Base-by-base conservation (phyloP, 2,329 filamentous ascomycete genomes). In the Pyrenophora tritici-repentis region DNA sequence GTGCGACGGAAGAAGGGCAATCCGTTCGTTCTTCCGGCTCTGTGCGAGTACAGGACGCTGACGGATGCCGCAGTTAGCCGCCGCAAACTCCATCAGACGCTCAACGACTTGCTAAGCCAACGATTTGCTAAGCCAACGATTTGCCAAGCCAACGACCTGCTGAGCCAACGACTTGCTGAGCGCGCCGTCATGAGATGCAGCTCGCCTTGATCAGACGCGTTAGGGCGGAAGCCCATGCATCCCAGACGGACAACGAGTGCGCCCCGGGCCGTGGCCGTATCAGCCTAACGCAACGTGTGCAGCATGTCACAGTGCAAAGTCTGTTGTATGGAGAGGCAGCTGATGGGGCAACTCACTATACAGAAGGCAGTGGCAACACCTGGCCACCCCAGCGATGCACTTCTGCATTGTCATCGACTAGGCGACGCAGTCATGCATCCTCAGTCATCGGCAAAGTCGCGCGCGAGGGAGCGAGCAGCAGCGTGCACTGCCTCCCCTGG, bases 251-350 rank as follows among this genome's bases (percentile, higher is more conserved):
- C 52, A 58, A 58, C 55, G 58, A 57, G 48, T 51, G 49, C 59
- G 64, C 61, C 68, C 65, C 60, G 63, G 67, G 63, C 60, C 63
- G 68, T 68, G 67, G 62, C 70, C 67, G 68, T 71, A 66, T 68
- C 47, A 44, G 47, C 47, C 55, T 58, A 58, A 58, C 61, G 67
- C 67, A 63, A 63, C 54, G 55, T 65, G 59, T 53, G 47, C 48
- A 53, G 52, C 38, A 53, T 60, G 64, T 68, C 64, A 69, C 64
- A 55, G 58, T 59, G 57, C 61, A 41, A 49, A 58, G 59, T 56
- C 26, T 29, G 56, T 22, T 38, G 31, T 56, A 50, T 59, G 63
- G 51, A 46, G 61, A 60, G 65, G 53, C 52, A 64, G 55, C 46
- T 58, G 48, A 57, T 62, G 53, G 61, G 52, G 53, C 45, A 34